Percentiles rank a stretch among this genome's conserved stretches.
phyloP scores from a whole-genome alignment of 1,284 basidiomycete genomes.

The Ganoderma leucocontextum region DNA sequence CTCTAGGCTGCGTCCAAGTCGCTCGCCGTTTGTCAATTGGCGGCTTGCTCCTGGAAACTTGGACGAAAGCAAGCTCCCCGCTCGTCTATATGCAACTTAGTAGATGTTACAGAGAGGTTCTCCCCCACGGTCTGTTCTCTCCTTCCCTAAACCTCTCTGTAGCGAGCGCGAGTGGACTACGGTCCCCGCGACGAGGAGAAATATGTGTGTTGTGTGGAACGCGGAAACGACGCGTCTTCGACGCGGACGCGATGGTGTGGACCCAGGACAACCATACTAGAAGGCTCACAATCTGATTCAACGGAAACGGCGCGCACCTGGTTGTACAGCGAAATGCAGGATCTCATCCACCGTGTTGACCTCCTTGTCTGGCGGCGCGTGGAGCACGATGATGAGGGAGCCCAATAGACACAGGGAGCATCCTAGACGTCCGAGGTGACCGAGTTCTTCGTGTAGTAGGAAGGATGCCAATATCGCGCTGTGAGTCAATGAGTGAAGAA shows the following conservation, averaged over 20 bases:
- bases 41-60: too few relatives aligned
- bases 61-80: too few relatives aligned
- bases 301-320: conserved; percentile 62
- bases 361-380: conserved; percentile 96
- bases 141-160: background rate
- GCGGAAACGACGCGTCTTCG: background rate
- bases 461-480: conserved; percentile 95
- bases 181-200: background rate
- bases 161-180: background rate
- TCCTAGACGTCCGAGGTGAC: conserved; percentile 91
- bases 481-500: conserved; percentile 25
- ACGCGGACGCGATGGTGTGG: background rate
- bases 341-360: conserved; percentile 96
- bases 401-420: conserved; percentile 93
- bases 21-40: too few relatives aligned
- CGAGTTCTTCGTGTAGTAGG: conserved; percentile 92
- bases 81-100: too few relatives aligned
- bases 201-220: background rate
- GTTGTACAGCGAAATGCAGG: conserved; percentile 87
- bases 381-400: conserved; percentile 94
- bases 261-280: background rate
- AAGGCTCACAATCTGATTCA: background rate
- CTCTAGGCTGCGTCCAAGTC: background rate
- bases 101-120: too few relatives aligned
- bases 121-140: too few relatives aligned